Base-by-base conservation (phyloP, 352 stramenopile species). In the Phytophthora pluvialis region DNA sequence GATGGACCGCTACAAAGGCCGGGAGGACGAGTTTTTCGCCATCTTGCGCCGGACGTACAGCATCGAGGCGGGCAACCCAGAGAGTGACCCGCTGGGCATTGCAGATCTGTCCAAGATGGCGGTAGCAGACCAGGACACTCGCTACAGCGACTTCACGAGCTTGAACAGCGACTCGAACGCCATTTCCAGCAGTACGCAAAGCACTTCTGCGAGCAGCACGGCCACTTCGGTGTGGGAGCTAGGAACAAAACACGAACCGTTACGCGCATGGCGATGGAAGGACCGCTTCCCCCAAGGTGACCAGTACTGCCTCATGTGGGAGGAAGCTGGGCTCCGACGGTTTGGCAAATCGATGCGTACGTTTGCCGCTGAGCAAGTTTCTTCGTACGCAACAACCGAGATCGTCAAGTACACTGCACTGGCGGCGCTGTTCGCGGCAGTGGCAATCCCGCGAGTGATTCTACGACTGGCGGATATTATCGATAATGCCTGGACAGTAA, bases 401-500 rank as follows among this genome's bases (percentile, higher is more conserved):
- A 78, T 95, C 25, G 64, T 97, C 36, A 81, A 89, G 44, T 77
- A 89, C 59, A 95, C 89, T 15, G 85, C 79, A 3, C 61, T 97
- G 16, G 85, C 87, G 1, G 71, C 83, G 2, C 67, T 97, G 13
- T 94, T 93, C 55, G 70, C 84, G 8, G 87, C 89, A 3, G 81
- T 94, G 12, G 76, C 86, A 10, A 70, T 96, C 15, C 90, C 90
- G 1, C 73, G 86, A 26, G 81, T 85, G 21, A 77, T 95, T 51
- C 58, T 97, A 12, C 77, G 78, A 31, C 54, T 88, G 3, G 80
- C 78, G 7, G 77, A 91, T 47, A 90, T 93, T 48, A 91, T 97
- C 43, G 88, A 97, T 67, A 93, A 94, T 55, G 72, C 86, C 4
- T 97, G 90, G 90, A 84, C 86, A 35, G 59, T 96, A 2, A 78